phyloP scores from a whole-genome alignment of 257 asterid genomes.

The Marsdenia floribunda region DNA sequence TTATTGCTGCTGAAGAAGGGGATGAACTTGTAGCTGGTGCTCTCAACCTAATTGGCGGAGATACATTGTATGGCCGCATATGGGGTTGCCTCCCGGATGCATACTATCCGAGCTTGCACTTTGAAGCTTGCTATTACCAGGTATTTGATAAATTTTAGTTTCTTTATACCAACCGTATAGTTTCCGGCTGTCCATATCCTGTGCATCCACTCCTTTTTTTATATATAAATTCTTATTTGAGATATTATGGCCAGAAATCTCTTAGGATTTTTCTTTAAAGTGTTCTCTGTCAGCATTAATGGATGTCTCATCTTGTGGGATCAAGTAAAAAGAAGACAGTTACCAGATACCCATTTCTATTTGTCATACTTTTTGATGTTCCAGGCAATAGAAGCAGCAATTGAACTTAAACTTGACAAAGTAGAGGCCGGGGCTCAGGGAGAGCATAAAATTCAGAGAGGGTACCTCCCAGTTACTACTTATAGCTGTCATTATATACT shows the following conservation, averaged over 20 bases:
- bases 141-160: slow-evolving; percentile 17
- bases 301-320: not conserved
- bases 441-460: slow-evolving; percentile 95
- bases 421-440: slow-evolving; percentile 99
- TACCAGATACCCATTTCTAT: not conserved
- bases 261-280: not conserved
- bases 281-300: not conserved
- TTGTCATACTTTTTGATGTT: not conserved
- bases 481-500: slow-evolving; percentile 81
- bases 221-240: not conserved
- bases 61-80: slow-evolving; percentile 80
- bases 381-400: slow-evolving; percentile 98
- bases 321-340: not conserved
- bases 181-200: not conserved
- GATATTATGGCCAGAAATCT: not conserved
- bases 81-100: slow-evolving; percentile 96
- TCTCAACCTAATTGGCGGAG: slow-evolving; percentile 89
- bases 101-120: slow-evolving; percentile 84
- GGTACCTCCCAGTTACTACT: slow-evolving; percentile 80
- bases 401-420: slow-evolving; percentile 68
- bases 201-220: not conserved
- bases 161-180: not conserved
- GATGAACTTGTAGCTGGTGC: slow-evolving; percentile 86
- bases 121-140: slow-evolving; percentile 99
- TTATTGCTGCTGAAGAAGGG: slow-evolving; percentile 79